These are phyloP conservation scores for Euphorbia pulcherrima DNA, from an alignment of 345 rosid species.

Conservation along the genomic window DNA sequence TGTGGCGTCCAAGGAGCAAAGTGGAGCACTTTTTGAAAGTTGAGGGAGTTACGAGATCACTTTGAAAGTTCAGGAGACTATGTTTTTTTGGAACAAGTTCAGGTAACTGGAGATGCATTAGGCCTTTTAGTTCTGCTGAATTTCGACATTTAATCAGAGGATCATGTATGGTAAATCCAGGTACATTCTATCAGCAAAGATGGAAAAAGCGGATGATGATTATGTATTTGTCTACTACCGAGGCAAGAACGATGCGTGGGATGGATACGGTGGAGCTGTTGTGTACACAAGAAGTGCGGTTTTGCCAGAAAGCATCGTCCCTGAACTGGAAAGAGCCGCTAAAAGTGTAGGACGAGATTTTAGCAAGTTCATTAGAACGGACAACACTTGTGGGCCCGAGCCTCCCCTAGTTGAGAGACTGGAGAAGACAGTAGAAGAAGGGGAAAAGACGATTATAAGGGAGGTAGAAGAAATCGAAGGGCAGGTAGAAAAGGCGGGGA, in stretches of 20 bases:
- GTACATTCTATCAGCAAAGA: slow-evolving; percentile 80
- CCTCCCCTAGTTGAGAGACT: slow-evolving; percentile 86
- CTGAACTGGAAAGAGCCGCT: slow-evolving; percentile 77
- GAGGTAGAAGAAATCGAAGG: slow-evolving; percentile 67
- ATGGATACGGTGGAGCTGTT: slow-evolving; percentile 94
- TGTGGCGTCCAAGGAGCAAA: too few relatives aligned
- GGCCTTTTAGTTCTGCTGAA: too few relatives aligned
- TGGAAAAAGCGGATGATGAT: slow-evolving; percentile 65
- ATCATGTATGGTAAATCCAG: slow-evolving; percentile 27
- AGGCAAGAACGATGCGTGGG: slow-evolving; percentile 95
- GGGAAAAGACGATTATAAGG: slow-evolving; percentile 55
- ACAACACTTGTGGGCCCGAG: slow-evolving; percentile 86
- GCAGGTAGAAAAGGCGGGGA: slow-evolving; percentile 52
- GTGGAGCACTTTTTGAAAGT: too few relatives aligned
- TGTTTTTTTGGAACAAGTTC: too few relatives aligned
- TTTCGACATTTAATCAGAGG: background rate
- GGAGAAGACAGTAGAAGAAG: slow-evolving; percentile 89
- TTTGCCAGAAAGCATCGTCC: slow-evolving; percentile 66
- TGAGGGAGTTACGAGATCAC: too few relatives aligned
- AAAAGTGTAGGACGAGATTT: slow-evolving; percentile 80
- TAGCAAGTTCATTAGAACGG: slow-evolving; percentile 54
- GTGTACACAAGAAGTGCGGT: slow-evolving; percentile 80
- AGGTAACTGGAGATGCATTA: too few relatives aligned
- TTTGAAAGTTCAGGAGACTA: too few relatives aligned
- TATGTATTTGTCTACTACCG: slow-evolving; percentile 80